Evolutionary conservation across 169 alveolate genomes (phyloP).

Genomic region (Plasmodium vinckei): DNA sequence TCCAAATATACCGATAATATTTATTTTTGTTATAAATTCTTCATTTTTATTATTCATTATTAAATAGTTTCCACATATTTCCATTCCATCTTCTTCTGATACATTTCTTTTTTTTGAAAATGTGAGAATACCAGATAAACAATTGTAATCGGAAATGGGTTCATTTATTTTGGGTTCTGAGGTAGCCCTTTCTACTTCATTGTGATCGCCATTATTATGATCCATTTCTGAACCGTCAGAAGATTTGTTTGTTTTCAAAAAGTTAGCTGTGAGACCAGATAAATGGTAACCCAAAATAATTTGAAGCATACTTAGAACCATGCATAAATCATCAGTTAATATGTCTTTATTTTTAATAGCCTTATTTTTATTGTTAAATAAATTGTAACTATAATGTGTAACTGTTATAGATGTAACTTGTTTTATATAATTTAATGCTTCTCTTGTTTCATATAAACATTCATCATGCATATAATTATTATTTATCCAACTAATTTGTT

Average conservation of each 20-base stretch:
- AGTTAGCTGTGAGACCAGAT: slow-evolving; percentile 52
- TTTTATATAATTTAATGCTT: slow-evolving; percentile 32
- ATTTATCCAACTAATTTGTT: slow-evolving; percentile 66
- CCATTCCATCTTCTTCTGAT: slow-evolving; percentile 18
- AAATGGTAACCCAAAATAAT: slow-evolving; percentile 16
- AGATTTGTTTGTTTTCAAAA: slow-evolving; percentile 5
- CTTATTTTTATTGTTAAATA: slow-evolving; percentile 23
- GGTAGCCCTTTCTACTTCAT: not conserved
- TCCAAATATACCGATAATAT: slow-evolving; percentile 37
- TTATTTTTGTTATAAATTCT: slow-evolving; percentile 65
- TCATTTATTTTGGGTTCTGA: not conserved
- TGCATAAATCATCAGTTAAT: slow-evolving; percentile 55
- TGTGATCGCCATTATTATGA: not conserved
- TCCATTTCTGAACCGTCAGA: not conserved
- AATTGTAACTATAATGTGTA: slow-evolving; percentile 43
- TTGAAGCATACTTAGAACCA: slow-evolving; percentile 24
- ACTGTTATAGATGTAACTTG: slow-evolving; percentile 32
- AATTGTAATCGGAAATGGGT: not conserved
- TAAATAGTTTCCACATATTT: slow-evolving; percentile 44
- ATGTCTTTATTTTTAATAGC: slow-evolving; percentile 23
- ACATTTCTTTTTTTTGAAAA: slow-evolving; percentile 13
- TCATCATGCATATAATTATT: slow-evolving; percentile 66
- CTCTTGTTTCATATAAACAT: slow-evolving; percentile 44
- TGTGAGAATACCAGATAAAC: slow-evolving; percentile 48
- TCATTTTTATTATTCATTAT: slow-evolving; percentile 68